Conservation (phyloP, 2,329 filamentous ascomycete species). For the Cadophora luteo-olivacea region DNA sequence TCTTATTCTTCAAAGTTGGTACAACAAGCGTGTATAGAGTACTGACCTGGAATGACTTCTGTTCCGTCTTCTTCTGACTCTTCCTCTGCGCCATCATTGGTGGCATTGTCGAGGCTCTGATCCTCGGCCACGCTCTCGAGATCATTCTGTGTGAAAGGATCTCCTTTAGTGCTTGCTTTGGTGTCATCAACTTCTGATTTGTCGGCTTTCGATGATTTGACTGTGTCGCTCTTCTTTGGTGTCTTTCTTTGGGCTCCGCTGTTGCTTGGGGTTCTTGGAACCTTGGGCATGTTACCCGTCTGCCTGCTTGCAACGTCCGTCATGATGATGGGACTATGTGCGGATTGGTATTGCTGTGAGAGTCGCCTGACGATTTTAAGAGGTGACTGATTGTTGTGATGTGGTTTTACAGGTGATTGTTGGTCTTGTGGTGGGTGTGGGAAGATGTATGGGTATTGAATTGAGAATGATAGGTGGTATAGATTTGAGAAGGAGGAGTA, state of each 20-base stretch:
- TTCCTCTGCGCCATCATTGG: slow-evolving; percentile 25
- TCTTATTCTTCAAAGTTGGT: no score
- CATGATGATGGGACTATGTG: slow-evolving; percentile 31
- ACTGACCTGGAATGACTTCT: slow-evolving; percentile 17
- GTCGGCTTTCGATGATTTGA: neutral
- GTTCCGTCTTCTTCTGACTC: slow-evolving; percentile 29
- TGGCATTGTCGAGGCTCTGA: slow-evolving; percentile 1
- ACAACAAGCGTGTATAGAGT: neutral
- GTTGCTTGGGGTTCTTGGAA: slow-evolving; percentile 25
- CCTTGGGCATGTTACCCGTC: slow-evolving; percentile 26
- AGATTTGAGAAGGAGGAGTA: slow-evolving; percentile 8
- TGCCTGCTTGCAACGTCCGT: slow-evolving; percentile 31
- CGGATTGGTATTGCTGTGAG: slow-evolving; percentile 3
- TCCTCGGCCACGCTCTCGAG: slow-evolving; percentile 15
- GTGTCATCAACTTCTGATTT: slow-evolving; percentile 13
- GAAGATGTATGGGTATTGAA: slow-evolving; percentile 3
- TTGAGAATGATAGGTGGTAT: slow-evolving; percentile 18
- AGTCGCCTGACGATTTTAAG: neutral
- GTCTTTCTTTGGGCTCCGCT: slow-evolving; percentile 20
- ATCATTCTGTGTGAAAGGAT: slow-evolving; percentile 13
- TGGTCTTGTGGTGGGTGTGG: slow-evolving; percentile 1
- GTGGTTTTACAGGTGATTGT: slow-evolving; percentile 11
- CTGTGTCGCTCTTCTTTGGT: slow-evolving; percentile 14
- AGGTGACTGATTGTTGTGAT: slow-evolving; percentile 15
- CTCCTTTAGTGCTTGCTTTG: slow-evolving; percentile 7